Conservation (phyloP, 176 grass and related monocot species). For the Hsuehochloa calcarea region DNA sequence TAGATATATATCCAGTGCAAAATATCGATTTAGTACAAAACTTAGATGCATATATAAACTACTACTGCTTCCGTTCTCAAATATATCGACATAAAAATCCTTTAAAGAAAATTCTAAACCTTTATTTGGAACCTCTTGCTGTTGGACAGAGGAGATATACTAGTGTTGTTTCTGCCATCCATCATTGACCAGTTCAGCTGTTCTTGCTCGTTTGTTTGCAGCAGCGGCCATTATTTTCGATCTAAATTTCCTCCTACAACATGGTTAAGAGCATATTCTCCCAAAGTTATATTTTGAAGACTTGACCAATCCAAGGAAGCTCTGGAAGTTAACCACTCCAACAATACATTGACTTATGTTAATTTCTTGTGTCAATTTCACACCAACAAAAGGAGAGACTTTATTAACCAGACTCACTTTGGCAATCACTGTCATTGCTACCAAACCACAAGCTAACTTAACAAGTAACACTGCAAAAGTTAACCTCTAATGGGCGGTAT, state of each 20-base stretch:
- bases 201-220: background rate
- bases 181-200: background rate
- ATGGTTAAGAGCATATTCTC: background rate
- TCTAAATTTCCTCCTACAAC: background rate
- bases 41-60: no score
- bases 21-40: no score
- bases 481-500: no score
- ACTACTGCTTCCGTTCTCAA: background rate
- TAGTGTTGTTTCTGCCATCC: background rate
- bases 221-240: background rate
- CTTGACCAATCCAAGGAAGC: background rate
- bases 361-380: constrained; percentile 23
- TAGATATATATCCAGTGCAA: background rate
- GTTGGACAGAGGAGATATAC: background rate
- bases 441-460: background rate
- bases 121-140: background rate
- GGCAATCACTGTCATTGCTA: background rate
- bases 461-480: background rate
- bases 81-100: background rate
- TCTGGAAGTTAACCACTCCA: constrained; percentile 9
- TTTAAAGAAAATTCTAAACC: background rate
- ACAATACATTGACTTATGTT: background rate
- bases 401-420: background rate
- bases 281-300: background rate
- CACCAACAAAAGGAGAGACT: constrained; percentile 4